phyloP scores from a whole-genome alignment of 306 rosid genomes.

The Vigna unguiculata region DNA sequence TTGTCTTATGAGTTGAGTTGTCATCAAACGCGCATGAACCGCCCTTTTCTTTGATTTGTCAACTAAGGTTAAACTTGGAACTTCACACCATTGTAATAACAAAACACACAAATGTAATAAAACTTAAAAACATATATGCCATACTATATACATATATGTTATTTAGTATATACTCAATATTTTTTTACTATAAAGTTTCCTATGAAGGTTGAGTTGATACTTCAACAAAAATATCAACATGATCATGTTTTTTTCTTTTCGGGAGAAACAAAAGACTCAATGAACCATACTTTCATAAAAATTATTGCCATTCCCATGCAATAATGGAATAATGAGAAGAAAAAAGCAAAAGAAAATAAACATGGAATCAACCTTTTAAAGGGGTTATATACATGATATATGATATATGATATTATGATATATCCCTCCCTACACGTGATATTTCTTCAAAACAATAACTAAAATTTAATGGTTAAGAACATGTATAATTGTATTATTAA shows the following conservation, averaged over 20 bases:
- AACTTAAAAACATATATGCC: background rate
- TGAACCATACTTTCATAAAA: slow-evolving; percentile 13
- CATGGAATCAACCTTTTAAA: background rate
- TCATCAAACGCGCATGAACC: slow-evolving; percentile 32
- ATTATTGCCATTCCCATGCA: slow-evolving; percentile 3
- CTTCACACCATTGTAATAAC: background rate
- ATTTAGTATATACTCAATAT: background rate
- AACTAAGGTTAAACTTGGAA: background rate
- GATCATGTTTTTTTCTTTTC: background rate
- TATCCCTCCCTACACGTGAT: background rate
- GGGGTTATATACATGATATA: too few species aligned
- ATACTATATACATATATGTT: background rate
- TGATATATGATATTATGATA: too few species aligned
- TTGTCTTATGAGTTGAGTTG: slow-evolving; percentile 38
- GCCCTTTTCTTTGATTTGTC: slow-evolving; percentile 3
- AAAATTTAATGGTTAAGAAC: slow-evolving; percentile 13
- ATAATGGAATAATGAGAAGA: slow-evolving; percentile 17
- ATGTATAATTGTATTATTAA: background rate
- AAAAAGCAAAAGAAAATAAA: slow-evolving; percentile 17
- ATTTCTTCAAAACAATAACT: background rate
- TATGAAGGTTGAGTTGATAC: slow-evolving; percentile 8
- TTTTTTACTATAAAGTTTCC: background rate
- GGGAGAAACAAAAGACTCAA: slow-evolving; percentile 1
- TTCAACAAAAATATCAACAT: slow-evolving; percentile 12
- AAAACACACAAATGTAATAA: background rate